Evolutionary conservation across 2,329 filamentous ascomycete species (phyloP).

Genomic region (Thermomyces lanuginosus): DNA sequence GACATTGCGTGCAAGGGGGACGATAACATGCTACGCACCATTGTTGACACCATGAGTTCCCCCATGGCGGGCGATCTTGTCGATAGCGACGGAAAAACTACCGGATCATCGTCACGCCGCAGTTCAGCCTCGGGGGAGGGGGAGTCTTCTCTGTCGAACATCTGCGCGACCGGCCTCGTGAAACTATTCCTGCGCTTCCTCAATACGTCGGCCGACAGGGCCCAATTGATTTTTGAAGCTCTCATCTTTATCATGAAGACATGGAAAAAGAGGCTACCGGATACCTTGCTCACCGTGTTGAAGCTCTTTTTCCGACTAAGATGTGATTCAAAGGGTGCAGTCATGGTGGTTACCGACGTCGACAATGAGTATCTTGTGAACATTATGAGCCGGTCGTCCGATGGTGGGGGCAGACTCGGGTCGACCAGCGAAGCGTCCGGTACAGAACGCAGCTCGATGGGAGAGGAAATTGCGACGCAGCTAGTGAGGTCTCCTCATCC

Average conservation of each 20-base stretch:
- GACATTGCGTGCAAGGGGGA: conserved; percentile 17
- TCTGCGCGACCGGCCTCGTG: conserved; percentile 55
- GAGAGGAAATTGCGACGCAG: conserved; percentile 14
- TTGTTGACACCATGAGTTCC: conserved; percentile 19
- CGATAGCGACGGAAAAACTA: conserved; percentile 14
- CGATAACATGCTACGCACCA: conserved; percentile 16
- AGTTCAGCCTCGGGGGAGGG: conserved; percentile 16
- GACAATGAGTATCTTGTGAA: conserved; percentile 60
- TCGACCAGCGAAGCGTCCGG: conserved; percentile 27
- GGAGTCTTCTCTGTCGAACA: conserved; percentile 34
- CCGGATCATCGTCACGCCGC: conserved; percentile 14
- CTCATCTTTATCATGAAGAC: conserved; percentile 49
- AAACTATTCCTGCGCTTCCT: conserved; percentile 62
- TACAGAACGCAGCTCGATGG: conserved; percentile 18
- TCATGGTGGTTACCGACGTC: conserved; percentile 53
- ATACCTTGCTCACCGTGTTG: conserved; percentile 57
- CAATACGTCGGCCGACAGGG: conserved; percentile 48
- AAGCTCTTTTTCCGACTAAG: conserved; percentile 68
- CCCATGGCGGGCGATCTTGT: conserved; percentile 20
- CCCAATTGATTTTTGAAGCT: conserved; percentile 44
- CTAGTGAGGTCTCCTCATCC: no score
- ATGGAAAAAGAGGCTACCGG: conserved; percentile 42
- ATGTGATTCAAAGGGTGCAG: conserved; percentile 61
- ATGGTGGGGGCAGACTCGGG: conserved; percentile 30
- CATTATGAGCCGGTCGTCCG: conserved; percentile 48